Evolutionary conservation across 2,329 filamentous ascomycete genomes (phyloP), one percentile per base, ranked within the genome.

Genomic region (Fusarium sp.): DNA sequence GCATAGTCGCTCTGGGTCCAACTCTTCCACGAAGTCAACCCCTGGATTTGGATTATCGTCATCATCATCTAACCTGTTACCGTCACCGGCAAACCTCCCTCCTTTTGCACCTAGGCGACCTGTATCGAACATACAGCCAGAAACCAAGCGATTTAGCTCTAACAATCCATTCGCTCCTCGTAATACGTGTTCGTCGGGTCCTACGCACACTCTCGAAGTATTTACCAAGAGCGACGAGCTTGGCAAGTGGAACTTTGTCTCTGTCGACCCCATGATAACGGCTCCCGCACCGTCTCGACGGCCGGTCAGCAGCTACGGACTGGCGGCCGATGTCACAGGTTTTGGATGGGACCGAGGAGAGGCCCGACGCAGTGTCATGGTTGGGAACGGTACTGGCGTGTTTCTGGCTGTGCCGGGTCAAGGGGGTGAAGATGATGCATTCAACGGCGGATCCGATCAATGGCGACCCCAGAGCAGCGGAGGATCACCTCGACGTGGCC

Each of bases 181-280:
- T 24, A 68, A 68, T 8, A 69, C 68, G 7, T 68, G 72, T 7
- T 71, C 73, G 19, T 69, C 77, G 31, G 77, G 60, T n/a, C 70
- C 84, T 6, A 83, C 81, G 7, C 81, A 84, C 54, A 84, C 82
- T 7, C 81, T 88, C 28, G 85, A 87, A 64, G 81, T 88, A 22
- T 88, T 85, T 61, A 86, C 83, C 53, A 87, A 87, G 73, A 80
- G 81, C 60, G 81, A 85, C 48, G 83, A 87, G 65, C 81, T 83
- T 59, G 75, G 85, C 36, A 81, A 84, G 66, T 88, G 85, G 85
- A 85, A 83, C 51, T 86, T 85, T 70, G 79, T 83, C 43, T 80
- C 81, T 52, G 79, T 87, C 54, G 73, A 72, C 68, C 76, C 73
- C 55, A 56, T 74, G 55, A 60, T 74, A 42, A 62, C 31, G 42